phyloP scores from a whole-genome alignment of 2,329 filamentous ascomycete species.

The Emericellopsis cladophorae region DNA sequence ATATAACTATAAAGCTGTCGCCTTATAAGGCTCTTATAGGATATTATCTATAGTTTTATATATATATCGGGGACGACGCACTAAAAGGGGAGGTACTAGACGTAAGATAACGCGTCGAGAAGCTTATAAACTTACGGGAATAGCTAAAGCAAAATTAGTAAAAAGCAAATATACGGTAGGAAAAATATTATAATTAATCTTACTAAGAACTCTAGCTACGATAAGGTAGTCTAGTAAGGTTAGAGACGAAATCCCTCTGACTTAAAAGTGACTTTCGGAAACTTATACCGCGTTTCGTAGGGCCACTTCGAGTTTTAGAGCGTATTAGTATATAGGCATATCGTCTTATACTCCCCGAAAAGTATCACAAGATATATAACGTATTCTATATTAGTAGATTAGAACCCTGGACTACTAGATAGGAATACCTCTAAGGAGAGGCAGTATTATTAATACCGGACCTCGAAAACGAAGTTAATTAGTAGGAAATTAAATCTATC shows the following conservation, averaged over 20 bases:
- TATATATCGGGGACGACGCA: background rate
- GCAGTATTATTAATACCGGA: background rate
- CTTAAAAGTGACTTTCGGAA: too few relatives aligned
- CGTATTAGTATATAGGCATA: background rate
- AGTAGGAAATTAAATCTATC: constrained; percentile 1
- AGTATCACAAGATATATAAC: background rate
- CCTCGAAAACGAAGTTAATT: constrained; percentile 1
- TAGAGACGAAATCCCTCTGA: too few relatives aligned
- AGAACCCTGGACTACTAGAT: too few relatives aligned
- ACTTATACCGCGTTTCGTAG: background rate
- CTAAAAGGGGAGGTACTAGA: too few relatives aligned
- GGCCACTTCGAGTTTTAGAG: too few relatives aligned
- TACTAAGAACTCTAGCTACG: background rate
- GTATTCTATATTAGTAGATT: background rate
- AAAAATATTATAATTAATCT: background rate
- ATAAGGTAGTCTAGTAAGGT: too few relatives aligned
- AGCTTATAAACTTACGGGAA: background rate
- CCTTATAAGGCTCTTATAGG: too few relatives aligned
- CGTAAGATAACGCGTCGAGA: background rate
- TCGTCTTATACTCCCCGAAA: background rate
- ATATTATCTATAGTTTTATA: background rate
- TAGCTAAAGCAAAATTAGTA: too few relatives aligned
- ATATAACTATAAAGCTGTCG: too few relatives aligned
- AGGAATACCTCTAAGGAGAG: constrained; percentile 5
- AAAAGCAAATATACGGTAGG: background rate